Evolutionary conservation across 176 grass and related monocot genomes (phyloP).

Genomic region (Avena atlantica): DNA sequence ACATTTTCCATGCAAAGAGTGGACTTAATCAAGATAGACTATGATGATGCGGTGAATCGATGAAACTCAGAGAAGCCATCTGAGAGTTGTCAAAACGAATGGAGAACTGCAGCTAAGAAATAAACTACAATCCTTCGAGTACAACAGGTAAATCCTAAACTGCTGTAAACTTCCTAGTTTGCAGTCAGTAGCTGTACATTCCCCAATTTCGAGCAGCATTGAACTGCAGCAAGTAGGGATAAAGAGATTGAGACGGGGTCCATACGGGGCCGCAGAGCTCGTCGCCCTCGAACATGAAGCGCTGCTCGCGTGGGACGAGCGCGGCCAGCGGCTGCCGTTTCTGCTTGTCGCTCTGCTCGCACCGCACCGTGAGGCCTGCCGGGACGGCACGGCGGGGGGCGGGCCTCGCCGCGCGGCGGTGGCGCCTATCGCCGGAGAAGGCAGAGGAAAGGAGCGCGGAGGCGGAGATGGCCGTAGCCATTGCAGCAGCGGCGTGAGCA

Average conservation of each 20-base stretch:
- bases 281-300: constrained; percentile 81
- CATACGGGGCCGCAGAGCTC: constrained; percentile 66
- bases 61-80: constrained; percentile 8
- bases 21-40: no score
- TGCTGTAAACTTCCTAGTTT: not conserved
- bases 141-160: not conserved
- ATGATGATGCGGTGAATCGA: not conserved
- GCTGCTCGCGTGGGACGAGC: constrained; percentile 63
- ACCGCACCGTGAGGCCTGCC: constrained; percentile 51
- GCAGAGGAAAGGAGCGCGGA: constrained; percentile 54
- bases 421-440: constrained; percentile 37
- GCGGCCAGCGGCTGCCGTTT: constrained; percentile 50
- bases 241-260: not conserved
- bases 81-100: constrained; percentile 6
- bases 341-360: constrained; percentile 57
- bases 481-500: constrained; percentile 31
- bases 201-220: not conserved
- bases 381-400: constrained; percentile 35
- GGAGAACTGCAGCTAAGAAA: not conserved
- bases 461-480: constrained; percentile 63
- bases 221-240: not conserved
- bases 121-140: not conserved
- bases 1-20: not conserved
- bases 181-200: not conserved
- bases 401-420: constrained; percentile 36